Conservation (phyloP, 148 eudicot genomes). For the Amaranthus cruentus region DNA sequence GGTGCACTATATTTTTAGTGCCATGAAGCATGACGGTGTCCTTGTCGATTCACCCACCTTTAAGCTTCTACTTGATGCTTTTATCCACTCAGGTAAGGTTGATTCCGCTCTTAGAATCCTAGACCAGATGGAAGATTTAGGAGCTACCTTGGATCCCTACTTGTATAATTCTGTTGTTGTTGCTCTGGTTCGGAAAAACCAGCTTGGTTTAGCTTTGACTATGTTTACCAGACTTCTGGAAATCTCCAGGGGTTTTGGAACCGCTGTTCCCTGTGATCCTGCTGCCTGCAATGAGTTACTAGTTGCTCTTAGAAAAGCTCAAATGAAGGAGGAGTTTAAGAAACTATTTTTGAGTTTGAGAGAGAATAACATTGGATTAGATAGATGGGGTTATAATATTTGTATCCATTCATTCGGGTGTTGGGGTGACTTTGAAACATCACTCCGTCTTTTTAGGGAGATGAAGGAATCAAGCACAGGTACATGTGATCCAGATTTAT, state of each 20-base stretch:
- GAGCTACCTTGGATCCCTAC: conserved; percentile 33
- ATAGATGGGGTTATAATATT: conserved; percentile 71
- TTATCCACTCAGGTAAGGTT: conserved; percentile 49
- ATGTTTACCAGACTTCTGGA: conserved; percentile 54
- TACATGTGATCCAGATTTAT: conserved; percentile 52
- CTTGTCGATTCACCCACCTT: conserved; percentile 47
- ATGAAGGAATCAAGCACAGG: conserved; percentile 49
- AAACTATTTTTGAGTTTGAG: conserved; percentile 42
- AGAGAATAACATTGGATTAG: conserved; percentile 41
- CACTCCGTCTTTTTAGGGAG: conserved; percentile 61
- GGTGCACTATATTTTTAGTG: conserved; percentile 35
- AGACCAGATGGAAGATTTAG: conserved; percentile 46
- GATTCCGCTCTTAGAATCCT: conserved; percentile 64
- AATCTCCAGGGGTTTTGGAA: conserved; percentile 20
- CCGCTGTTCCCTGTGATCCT: conserved; percentile 35
- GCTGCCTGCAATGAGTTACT: conserved; percentile 76
- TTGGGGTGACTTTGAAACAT: conserved; percentile 69
- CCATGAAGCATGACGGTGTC: conserved; percentile 56
- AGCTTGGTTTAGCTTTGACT: conserved; percentile 44
- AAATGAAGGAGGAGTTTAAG: conserved; percentile 55
- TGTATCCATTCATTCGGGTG: conserved; percentile 77
- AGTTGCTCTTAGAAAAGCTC: conserved; percentile 63
- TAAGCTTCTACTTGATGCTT: conserved; percentile 64
- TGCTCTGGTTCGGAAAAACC: conserved; percentile 54
- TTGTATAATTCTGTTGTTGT: conserved; percentile 56